Evolutionary conservation across 2,329 filamentous ascomycete species (phyloP), one percentile per base, ranked within the genome.

Genomic region (Beauveria varroae): DNA sequence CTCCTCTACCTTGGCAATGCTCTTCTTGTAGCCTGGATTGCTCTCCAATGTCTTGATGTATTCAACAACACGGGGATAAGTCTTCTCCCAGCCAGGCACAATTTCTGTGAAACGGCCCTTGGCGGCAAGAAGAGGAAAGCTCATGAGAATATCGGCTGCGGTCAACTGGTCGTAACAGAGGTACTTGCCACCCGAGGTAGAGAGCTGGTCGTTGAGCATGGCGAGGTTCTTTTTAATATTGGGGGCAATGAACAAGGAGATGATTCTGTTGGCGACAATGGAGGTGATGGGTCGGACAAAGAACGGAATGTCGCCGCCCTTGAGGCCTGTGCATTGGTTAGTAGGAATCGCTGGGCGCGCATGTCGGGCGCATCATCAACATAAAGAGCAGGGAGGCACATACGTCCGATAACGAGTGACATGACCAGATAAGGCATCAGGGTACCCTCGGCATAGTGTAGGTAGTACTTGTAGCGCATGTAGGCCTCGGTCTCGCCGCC

Each of bases 401-500:
- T 70, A 82, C 80, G 72, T 4, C 69, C 69, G 14, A 89, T 76
- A 28, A 96, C 75, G 18, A 95, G 70, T 16, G 79, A 76, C 64
- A 90, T 74, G 1, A 93, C 74, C 64, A 95, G 72, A 53, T 86
- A 77, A 0, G 85, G 82, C 87, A 96, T 95, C 64, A 97, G 75
- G 63, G 84, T 90, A 12, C 93, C 93, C 75, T 97, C 93, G 5
- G 85, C 81, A 73, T 93, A 97, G 72, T 96, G 89, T 80, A 96
- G 84, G 66, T 85, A 85, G 71, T 91, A 90, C 69, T 81, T 78
- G 71, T 80, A 85, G 55, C 84, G 78, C 72, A 85, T 71, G 78
- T 80, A 86, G 63, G 76, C 78, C 68, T 86, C 81, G 34, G 83
- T 86, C 76, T 87, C 84, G 26, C 84, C 84, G 18, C 81, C 81